These are phyloP conservation scores for Coffea canephora DNA, from an alignment of 257 asterid genomes.

Conservation along the genomic window DNA sequence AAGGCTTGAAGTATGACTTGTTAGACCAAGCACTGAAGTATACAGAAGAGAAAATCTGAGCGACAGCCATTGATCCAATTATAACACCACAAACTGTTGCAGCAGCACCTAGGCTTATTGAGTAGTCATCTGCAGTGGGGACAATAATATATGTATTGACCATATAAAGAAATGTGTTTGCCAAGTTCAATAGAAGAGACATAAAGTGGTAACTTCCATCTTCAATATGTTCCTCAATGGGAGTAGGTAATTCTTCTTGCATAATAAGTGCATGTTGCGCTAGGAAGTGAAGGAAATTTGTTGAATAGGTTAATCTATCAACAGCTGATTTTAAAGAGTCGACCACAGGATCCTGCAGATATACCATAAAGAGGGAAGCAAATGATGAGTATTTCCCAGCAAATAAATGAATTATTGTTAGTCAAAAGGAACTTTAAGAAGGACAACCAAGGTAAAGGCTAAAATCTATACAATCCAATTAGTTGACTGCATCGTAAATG, in stretches of 20 bases:
- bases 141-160: conserved; percentile 95
- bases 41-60: conserved; percentile 94
- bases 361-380: conserved; percentile 22
- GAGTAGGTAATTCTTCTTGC: conserved; percentile 85
- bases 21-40: conserved; percentile 99
- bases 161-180: conserved; percentile 93
- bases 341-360: conserved; percentile 81
- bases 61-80: conserved; percentile 97
- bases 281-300: conserved; percentile 80
- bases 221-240: conserved; percentile 60
- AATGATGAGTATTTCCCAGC: conserved; percentile 6
- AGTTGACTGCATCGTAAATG: background rate
- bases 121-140: conserved; percentile 98
- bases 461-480: background rate
- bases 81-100: conserved; percentile 98
- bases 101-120: conserved; percentile 96
- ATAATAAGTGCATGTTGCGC: conserved; percentile 98
- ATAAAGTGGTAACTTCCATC: conserved; percentile 84
- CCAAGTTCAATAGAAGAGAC: conserved; percentile 89
- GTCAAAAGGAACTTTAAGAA: background rate
- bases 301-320: conserved; percentile 81
- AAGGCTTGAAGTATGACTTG: conserved; percentile 82
- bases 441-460: background rate
- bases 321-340: conserved; percentile 77
- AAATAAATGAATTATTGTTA: background rate